Evolutionary conservation across 2,329 filamentous ascomycete species (phyloP).

Genomic region (Fusarium hainanense): DNA sequence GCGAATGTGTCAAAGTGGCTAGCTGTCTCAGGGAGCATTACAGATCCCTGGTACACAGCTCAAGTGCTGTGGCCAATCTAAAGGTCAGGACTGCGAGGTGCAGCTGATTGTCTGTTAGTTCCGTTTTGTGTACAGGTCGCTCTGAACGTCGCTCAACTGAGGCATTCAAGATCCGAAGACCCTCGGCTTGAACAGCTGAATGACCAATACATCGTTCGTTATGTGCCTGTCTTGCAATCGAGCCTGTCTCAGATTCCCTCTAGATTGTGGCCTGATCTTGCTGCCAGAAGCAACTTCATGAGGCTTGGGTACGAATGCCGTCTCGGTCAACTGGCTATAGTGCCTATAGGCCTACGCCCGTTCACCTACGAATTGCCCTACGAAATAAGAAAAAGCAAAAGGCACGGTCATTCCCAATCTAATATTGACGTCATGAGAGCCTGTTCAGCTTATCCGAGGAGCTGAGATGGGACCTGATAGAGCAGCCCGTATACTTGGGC

Average conservation of each 20-base stretch:
- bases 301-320: constrained; percentile 2
- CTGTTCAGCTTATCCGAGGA: neutral
- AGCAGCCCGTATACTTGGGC: neutral
- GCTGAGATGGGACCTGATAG: constrained; percentile 1
- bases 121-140: neutral
- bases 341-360: constrained; percentile 4
- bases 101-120: neutral
- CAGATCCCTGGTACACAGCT: neutral
- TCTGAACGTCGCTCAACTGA: neutral
- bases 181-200: constrained; percentile 4
- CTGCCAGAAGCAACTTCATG: constrained; percentile 23
- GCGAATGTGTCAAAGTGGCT: constrained; percentile 19
- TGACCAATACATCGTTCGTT: neutral
- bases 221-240: neutral
- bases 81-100: neutral
- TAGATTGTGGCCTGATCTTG: constrained; percentile 28
- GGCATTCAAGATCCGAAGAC: neutral
- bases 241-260: constrained; percentile 8
- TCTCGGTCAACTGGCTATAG: constrained; percentile 2
- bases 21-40: constrained; percentile 23
- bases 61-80: neutral
- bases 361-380: constrained; percentile 3
- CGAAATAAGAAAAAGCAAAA: constrained; percentile 26
- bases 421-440: neutral
- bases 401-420: neutral